phyloP scores from a whole-genome alignment of 441 rosid genomes.

The Pelargonium fulgidum region DNA sequence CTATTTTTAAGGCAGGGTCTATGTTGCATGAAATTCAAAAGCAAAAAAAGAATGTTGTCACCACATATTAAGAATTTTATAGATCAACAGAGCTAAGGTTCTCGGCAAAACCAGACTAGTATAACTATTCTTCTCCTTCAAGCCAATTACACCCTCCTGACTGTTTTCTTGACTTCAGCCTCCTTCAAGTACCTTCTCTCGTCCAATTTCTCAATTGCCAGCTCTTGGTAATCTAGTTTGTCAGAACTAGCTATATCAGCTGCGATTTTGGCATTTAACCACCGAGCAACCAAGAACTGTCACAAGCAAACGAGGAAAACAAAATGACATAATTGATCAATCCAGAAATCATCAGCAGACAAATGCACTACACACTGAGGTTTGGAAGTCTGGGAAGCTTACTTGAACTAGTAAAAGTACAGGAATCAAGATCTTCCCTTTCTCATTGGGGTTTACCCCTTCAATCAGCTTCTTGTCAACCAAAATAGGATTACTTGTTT shows the following conservation, averaged over 20 bases:
- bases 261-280: neutral
- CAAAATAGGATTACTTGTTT: slow-evolving; percentile 40
- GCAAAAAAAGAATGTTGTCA: no score
- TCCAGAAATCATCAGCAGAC: neutral
- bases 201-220: neutral
- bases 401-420: slow-evolving; percentile 39
- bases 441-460: slow-evolving; percentile 49
- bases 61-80: no score
- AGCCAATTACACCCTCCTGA: neutral
- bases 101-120: neutral
- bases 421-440: slow-evolving; percentile 40
- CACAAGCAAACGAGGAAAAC: neutral
- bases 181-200: neutral
- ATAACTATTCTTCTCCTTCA: neutral
- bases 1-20: no score
- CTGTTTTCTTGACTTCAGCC: neutral
- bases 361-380: neutral
- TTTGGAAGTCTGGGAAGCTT: slow-evolving; percentile 19
- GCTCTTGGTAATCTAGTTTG: neutral
- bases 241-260: neutral
- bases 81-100: neutral
- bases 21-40: no score
- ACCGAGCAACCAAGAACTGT: neutral
- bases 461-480: slow-evolving; percentile 80
- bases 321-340: neutral